These are phyloP conservation scores for thale cress (Arabidopsis thaliana) DNA, from an alignment of 345 rosid genomes.

Conservation along the genomic window TAIR10.1 NC_003074.8:21318001-21318500, in stretches of 20 bases:
- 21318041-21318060: constrained; percentile 49
- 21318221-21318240: constrained; percentile 88
- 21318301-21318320: constrained; percentile 14
- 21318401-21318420: constrained; percentile 18
- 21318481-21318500: constrained; percentile 4
- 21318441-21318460: constrained; percentile 10
- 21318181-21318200: constrained; percentile 53
- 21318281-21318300: constrained; percentile 31
- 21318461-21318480: constrained; percentile 10
- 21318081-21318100: constrained; percentile 60
- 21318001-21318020: constrained; percentile 10
- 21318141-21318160: constrained; percentile 32
- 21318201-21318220: constrained; percentile 69
- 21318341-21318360: constrained; percentile 12
- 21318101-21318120: constrained; percentile 79
- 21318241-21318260: constrained; percentile 94
- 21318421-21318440: constrained; percentile 22
- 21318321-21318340: constrained; percentile 4
- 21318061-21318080: constrained; percentile 47
- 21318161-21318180: constrained; percentile 31
- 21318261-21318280: constrained; percentile 70
- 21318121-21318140: constrained; percentile 28
- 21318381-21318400: not conserved
- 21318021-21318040: constrained; percentile 1
- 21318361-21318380: not conserved